Base-by-base conservation (phyloP, 208 protist species). In the Vickermania spadyakhi region DNA sequence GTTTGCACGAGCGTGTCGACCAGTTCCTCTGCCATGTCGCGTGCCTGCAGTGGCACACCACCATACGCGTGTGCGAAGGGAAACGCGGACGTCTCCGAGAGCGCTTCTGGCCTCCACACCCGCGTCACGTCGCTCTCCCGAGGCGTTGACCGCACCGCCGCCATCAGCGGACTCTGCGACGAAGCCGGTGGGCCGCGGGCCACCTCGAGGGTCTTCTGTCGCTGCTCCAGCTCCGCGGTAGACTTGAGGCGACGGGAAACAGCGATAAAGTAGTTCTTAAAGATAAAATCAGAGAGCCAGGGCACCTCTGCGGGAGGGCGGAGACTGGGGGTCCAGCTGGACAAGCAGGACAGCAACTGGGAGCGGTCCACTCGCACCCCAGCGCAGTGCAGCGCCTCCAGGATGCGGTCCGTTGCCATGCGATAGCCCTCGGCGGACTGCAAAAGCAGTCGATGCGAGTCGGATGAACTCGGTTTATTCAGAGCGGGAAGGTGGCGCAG, bases 11-110 rank as follows among this genome's bases (percentile, higher is more conserved):
- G 56, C 13, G 64, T 56, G 42, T 89, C 64, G 11, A 93, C 73
- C 2, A 68, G 73, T 11, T 79, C 74, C 59, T 80, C 75, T 1
- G 86, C 86, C 3, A 84, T 72, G 53, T 70, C 61, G 14, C 86
- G 75, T 23, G 86, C 79, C 30, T 82, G 62, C 7, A 77, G 28
- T 14, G 81, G 62, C 0, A 70, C 67, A 26, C 86, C 86, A 23
- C 86, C 86, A 58, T 89, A 93, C 36, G 89, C 75, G 62, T 87
- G 79, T 13, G 86, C 75, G 28, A 81, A 64, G 5, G 67, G 62
- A 3, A 58, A n/a, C 57, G 60, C 1, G 63, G 27, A 49, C 56
- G 25, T 25, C 1, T 55, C 45, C 59, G 53, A 21, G 74, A 61
- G 22, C 56, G 52, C 36, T 52, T 41, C 11, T 50, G 52, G 1